Evolutionary conservation across 108 stramenopile genomes (phyloP).

Genomic region (Schizochytrium sp.): DNA sequence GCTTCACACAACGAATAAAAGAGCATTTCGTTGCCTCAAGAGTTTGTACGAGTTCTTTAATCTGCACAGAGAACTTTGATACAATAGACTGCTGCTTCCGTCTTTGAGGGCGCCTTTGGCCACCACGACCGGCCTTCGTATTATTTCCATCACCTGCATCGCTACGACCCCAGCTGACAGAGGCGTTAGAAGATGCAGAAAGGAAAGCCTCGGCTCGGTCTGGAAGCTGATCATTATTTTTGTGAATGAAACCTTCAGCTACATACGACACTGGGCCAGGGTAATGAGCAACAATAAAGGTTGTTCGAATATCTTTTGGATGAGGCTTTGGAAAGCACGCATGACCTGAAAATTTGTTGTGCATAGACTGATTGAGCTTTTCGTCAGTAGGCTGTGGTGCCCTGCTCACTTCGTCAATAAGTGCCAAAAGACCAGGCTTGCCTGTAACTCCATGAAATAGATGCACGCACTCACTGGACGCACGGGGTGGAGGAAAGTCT

Average conservation of each 20-base stretch:
- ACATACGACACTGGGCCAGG: constrained; percentile 64
- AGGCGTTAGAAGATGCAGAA: background rate
- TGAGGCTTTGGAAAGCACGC: constrained; percentile 34
- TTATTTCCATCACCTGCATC: background rate
- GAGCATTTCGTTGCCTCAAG: constrained; percentile 45
- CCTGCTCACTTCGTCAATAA: constrained; percentile 45
- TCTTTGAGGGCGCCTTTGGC: background rate
- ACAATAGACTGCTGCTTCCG: constrained; percentile 23
- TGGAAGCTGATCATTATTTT: constrained; percentile 64
- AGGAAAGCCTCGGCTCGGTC: background rate
- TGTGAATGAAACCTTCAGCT: constrained; percentile 60
- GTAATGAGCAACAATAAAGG: constrained; percentile 63
- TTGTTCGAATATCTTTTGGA: constrained; percentile 40
- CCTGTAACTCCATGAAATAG: constrained; percentile 36
- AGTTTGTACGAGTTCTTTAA: constrained; percentile 61
- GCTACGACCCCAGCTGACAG: background rate
- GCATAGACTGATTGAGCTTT: constrained; percentile 55
- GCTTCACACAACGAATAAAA: constrained; percentile 68
- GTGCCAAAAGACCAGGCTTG: constrained; percentile 68
- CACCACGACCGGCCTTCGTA: background rate
- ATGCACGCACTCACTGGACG: background rate
- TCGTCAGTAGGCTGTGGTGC: constrained; percentile 54
- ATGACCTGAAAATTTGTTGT: background rate
- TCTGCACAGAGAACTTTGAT: constrained; percentile 52
- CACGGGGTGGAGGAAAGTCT: constrained; percentile 24